These are phyloP conservation scores for Paraphaeosphaeria minitans DNA, from an alignment of 2,329 filamentous ascomycete genomes.

Conservation along the genomic window DNA sequence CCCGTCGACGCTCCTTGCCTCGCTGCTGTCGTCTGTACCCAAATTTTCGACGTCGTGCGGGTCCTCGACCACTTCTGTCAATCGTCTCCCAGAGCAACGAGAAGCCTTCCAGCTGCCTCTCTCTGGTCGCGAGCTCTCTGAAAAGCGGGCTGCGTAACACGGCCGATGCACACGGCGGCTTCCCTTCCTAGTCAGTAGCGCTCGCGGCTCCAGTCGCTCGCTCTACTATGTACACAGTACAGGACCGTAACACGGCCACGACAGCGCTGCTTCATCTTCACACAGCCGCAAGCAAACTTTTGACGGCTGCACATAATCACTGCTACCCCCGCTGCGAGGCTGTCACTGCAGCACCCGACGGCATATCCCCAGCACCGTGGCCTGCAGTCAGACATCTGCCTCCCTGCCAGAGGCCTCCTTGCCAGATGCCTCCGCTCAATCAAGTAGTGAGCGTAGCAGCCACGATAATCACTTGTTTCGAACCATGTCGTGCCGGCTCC, in stretches of 20 bases:
- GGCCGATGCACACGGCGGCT: constrained; percentile 22
- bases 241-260: constrained; percentile 28
- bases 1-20: constrained; percentile 18
- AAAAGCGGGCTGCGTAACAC: constrained; percentile 22
- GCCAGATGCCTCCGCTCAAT: neutral
- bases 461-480: constrained; percentile 11
- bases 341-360: constrained; percentile 27
- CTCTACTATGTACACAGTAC: too few species aligned
- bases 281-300: constrained; percentile 42
- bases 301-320: constrained; percentile 19
- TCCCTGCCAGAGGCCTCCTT: neutral
- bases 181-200: constrained; percentile 18
- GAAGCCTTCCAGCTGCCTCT: too few species aligned
- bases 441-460: neutral
- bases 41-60: constrained; percentile 29
- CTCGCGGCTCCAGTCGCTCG: constrained; percentile 31
- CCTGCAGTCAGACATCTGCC: neutral
- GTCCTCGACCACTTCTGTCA: constrained; percentile 16
- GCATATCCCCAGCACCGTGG: constrained; percentile 5
- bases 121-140: constrained; percentile 15
- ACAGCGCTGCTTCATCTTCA: constrained; percentile 25
- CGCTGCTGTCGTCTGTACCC: constrained; percentile 32
- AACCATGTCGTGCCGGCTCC: constrained; percentile 8
- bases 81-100: constrained; percentile 25
- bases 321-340: constrained; percentile 24